Evolutionary conservation across 2,329 filamentous ascomycete species (phyloP).

Genomic region (Bertia moriformis): DNA sequence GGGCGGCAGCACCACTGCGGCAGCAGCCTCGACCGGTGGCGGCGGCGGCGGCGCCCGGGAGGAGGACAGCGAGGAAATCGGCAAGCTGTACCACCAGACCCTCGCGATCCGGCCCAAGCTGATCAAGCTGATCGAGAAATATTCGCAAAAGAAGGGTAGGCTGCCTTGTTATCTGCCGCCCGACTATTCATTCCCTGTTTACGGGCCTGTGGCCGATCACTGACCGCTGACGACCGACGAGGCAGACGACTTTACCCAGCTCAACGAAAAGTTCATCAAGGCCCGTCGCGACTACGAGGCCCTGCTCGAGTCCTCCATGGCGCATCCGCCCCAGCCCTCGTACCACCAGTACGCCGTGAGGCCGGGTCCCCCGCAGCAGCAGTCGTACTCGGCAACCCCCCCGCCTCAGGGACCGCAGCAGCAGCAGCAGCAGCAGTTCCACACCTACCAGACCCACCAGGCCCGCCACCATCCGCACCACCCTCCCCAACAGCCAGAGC

Average conservation of each 20-base stretch:
- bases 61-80: slow-evolving; percentile 94
- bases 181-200: too few species aligned
- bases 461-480: slow-evolving; percentile 15
- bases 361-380: slow-evolving; percentile 7
- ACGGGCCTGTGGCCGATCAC: too few species aligned
- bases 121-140: slow-evolving; percentile 96
- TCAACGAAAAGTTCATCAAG: slow-evolving; percentile 99
- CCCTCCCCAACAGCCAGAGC: slow-evolving; percentile 30
- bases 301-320: slow-evolving; percentile 91
- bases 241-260: slow-evolving; percentile 87
- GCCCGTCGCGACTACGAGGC: slow-evolving; percentile 91
- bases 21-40: too few species aligned
- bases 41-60: slow-evolving; percentile 52
- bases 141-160: slow-evolving; percentile 94
- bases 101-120: slow-evolving; percentile 88
- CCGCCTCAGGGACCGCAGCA: slow-evolving; percentile 9
- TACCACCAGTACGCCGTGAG: slow-evolving; percentile 55
- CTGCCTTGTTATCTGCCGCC: too few species aligned
- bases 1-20: slow-evolving; percentile 38
- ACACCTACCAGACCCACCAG: too few species aligned
- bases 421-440: slow-evolving; percentile 8
- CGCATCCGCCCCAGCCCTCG: slow-evolving; percentile 68
- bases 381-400: slow-evolving; percentile 1
- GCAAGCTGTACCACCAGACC: slow-evolving; percentile 80
- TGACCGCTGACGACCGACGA: too few species aligned